Evolutionary conservation across 305 asterid species (phyloP).

Genomic region (Withania somnifera): DNA sequence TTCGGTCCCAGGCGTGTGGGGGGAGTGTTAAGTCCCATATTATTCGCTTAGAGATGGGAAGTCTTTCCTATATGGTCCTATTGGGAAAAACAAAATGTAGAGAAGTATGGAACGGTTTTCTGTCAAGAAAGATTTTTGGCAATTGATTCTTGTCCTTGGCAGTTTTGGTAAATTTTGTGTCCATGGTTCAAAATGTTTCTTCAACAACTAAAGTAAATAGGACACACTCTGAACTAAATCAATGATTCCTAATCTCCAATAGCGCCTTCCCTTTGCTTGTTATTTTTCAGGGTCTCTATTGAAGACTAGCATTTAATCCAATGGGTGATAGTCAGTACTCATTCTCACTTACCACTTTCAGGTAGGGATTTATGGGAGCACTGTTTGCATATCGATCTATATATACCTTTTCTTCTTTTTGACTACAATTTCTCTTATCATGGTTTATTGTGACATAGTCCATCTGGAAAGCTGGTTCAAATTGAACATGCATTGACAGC

Average conservation of each 20-base stretch:
- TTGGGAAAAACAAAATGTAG: neutral
- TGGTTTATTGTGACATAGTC: conserved; percentile 35
- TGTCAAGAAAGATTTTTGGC: neutral
- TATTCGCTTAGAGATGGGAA: too few relatives aligned
- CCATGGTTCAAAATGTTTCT: neutral
- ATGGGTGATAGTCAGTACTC: conserved; percentile 98
- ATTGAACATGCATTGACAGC: conserved; percentile 98
- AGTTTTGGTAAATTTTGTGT: neutral
- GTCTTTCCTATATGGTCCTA: neutral
- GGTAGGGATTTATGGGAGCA: conserved; percentile 27
- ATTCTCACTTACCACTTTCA: conserved; percentile 95
- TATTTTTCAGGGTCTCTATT: neutral
- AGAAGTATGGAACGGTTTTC: neutral
- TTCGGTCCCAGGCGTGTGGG: too few relatives aligned
- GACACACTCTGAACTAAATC: neutral
- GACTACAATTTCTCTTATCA: neutral
- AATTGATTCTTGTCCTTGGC: neutral
- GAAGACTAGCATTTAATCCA: conserved; percentile 7
- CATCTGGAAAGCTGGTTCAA: conserved; percentile 97
- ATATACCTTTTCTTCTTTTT: neutral
- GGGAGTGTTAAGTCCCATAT: too few relatives aligned
- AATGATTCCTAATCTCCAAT: neutral
- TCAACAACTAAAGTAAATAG: neutral
- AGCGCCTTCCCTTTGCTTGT: neutral
- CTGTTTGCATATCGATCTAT: neutral